A percentile compares a stretch with the other conserved stretches of the same genome.
Evolutionary conservation across 2,329 filamentous ascomycete species (phyloP).

Genomic region (Cercospora sesami): DNA sequence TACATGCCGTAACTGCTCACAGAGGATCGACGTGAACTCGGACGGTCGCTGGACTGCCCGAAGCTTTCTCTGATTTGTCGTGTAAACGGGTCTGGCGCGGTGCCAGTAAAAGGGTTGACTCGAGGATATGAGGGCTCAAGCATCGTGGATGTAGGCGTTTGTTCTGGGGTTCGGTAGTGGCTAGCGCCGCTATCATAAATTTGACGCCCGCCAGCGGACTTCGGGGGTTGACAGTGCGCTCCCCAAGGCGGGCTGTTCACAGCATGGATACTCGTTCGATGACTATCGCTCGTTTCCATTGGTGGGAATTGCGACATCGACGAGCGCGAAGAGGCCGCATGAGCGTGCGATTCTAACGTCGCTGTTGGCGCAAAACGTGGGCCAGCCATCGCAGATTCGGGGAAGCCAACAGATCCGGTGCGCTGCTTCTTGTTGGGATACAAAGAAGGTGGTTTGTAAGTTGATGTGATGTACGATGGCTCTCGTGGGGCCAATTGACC

Average conservation of each 20-base stretch:
- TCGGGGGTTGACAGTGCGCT: conserved; percentile 18
- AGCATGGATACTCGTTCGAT: conserved; percentile 16
- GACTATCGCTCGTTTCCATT: conserved; percentile 20
- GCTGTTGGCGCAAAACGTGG: conserved; percentile 21
- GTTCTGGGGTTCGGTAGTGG: conserved; percentile 29
- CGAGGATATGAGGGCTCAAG: conserved; percentile 27
- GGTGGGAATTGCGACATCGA: conserved; percentile 24
- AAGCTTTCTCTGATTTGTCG: conserved; percentile 29
- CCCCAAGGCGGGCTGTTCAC: conserved; percentile 24
- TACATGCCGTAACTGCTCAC: conserved; percentile 24
- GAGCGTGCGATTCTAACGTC: conserved; percentile 18
- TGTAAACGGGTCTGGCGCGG: conserved; percentile 27
- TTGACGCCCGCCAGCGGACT: conserved; percentile 6
- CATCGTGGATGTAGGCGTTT: conserved; percentile 25
- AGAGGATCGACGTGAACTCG: conserved; percentile 24
- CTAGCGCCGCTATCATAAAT: conserved; percentile 19
- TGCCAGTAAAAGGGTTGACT: conserved; percentile 17
- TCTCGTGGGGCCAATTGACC: conserved; percentile 37
- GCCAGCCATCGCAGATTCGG: conserved; percentile 14
- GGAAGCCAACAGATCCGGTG: conserved; percentile 23
- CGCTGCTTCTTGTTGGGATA: conserved; percentile 41
- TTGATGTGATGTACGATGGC: conserved; percentile 34
- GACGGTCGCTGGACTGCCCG: conserved; percentile 19
- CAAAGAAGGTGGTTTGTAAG: conserved; percentile 39
- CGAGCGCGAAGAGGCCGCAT: conserved; percentile 15